Base-by-base conservation (phyloP, 2,329 filamentous ascomycete species). In the Sclerotinia glacialis region DNA sequence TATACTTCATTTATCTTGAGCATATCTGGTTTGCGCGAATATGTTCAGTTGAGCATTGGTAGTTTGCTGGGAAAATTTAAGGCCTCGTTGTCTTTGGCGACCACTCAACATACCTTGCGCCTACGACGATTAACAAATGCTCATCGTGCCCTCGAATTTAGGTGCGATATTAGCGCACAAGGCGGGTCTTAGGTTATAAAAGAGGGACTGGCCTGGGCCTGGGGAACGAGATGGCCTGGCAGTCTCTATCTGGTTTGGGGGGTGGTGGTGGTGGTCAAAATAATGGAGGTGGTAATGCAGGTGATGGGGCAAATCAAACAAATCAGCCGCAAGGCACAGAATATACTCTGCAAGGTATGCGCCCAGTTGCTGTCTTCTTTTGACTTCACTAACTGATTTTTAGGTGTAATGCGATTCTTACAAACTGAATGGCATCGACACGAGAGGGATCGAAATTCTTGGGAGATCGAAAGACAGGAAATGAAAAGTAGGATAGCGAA, bases 381-480 rank as follows among this genome's bases (percentile, higher is more conserved):
- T 42, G 50, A 21, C 5, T 18, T 3, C 6, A 37, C 9, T 65
- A 34, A 28, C 16, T 21, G n/a, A 49, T 23, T 23, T 97, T 49
- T 96, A 95, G 92, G 95, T 76, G 95, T 99, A 47, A 99, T 99
- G 95, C 93, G 95, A 79, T 99, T 99, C 78, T 87, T 99, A 49
- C 95, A 99, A 81, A 95, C 95, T 58, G 94, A 99, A 85, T 99
- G 95, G 95, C 95, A 99, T 80, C 90, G 92, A 72, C 94, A 99
- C 79, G 95, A 99, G 80, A 91, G 95, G 79, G 95, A 97, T 77
- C 88, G 95, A 74, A 99, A 99, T 80, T 89, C 93, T 47, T 99
- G 95, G 95, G 95, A 99, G 79, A 99, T 99, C 77, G 95, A 99
- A 80, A 89, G 93, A 76, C 95, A 96, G 74, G 95, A 99, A 81